These are phyloP conservation scores for Aspergillus fijiensis DNA, from an alignment of 2,329 filamentous ascomycete species.

Conservation along the genomic window DNA sequence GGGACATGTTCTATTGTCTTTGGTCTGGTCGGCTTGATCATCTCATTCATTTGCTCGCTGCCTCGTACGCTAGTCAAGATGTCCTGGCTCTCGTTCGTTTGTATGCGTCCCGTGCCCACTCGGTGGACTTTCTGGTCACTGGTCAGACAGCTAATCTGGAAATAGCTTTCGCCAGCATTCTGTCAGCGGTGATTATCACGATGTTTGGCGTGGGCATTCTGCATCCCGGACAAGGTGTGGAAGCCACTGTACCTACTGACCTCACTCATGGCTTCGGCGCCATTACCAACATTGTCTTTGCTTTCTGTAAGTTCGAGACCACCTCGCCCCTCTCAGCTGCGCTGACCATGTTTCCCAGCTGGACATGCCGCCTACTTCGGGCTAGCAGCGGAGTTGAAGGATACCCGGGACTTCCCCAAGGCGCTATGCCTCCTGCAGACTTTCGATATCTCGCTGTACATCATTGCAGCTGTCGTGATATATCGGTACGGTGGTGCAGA, in stretches of 20 bases:
- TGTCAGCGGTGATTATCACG: constrained; percentile 63
- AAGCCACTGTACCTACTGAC: constrained; percentile 42
- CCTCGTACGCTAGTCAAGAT: constrained; percentile 64
- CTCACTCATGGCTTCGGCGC: constrained; percentile 60
- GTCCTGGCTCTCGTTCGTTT: constrained; percentile 61
- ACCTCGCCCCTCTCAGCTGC: constrained; percentile 41
- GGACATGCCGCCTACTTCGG: constrained; percentile 69
- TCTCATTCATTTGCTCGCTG: constrained; percentile 60
- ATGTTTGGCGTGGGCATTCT: constrained; percentile 64
- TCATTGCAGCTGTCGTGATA: constrained; percentile 65
- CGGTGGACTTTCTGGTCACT: too few species aligned
- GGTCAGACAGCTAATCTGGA: too few species aligned
- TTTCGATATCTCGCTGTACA: constrained; percentile 61
- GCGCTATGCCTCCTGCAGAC: constrained; percentile 62
- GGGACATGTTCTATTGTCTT: constrained; percentile 65
- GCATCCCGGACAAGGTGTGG: constrained; percentile 41
- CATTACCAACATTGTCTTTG: constrained; percentile 68
- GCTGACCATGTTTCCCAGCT: constrained; percentile 53
- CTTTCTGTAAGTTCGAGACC: constrained; percentile 57
- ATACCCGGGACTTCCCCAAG: constrained; percentile 61
- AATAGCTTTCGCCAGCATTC: constrained; percentile 62
- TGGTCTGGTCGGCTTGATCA: constrained; percentile 57
- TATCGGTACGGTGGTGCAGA: constrained; percentile 64
- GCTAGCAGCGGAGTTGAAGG: constrained; percentile 64
- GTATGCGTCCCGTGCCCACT: constrained; percentile 15